These are phyloP conservation scores for Brasilioporus rufonigricans DNA, from an alignment of 768 basidiomycete genomes.

Conservation along the genomic window DNA sequence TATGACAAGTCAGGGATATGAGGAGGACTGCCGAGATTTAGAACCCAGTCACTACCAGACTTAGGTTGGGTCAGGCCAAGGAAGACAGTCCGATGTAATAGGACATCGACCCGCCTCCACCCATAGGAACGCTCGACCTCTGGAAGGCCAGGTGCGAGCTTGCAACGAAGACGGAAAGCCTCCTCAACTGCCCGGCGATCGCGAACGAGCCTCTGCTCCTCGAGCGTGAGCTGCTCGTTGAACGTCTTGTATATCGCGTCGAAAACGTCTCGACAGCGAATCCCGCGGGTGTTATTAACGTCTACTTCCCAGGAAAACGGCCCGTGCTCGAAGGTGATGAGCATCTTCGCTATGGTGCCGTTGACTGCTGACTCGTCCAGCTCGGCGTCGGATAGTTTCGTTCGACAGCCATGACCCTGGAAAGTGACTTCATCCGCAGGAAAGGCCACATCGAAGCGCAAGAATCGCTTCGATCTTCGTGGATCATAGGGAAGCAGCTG, in stretches of 20 bases:
- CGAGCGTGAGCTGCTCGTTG: slow-evolving; percentile 41
- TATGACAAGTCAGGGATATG: slow-evolving; percentile 4
- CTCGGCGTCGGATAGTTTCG: slow-evolving; percentile 37
- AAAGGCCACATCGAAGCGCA: slow-evolving; percentile 53
- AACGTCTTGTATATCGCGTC: slow-evolving; percentile 53
- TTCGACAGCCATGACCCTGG: slow-evolving; percentile 22
- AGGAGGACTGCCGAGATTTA: slow-evolving; percentile 27
- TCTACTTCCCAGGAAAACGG: slow-evolving; percentile 40
- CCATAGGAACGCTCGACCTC: slow-evolving; percentile 45
- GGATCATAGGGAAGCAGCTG: slow-evolving; percentile 43
- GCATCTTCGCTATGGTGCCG: slow-evolving; percentile 45
- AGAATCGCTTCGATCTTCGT: slow-evolving; percentile 32
- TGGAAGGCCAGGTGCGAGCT: slow-evolving; percentile 38
- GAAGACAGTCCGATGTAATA: slow-evolving; percentile 53
- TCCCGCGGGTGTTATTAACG: slow-evolving; percentile 41
- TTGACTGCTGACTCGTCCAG: slow-evolving; percentile 44
- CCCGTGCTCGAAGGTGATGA: slow-evolving; percentile 41
- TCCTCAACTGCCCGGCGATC: slow-evolving; percentile 34
- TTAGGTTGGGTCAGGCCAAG: slow-evolving; percentile 44
- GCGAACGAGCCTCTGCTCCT: slow-evolving; percentile 40
- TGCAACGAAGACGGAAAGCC: slow-evolving; percentile 48
- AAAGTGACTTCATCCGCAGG: slow-evolving; percentile 34
- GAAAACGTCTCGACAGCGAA: slow-evolving; percentile 59
- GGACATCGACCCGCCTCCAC: slow-evolving; percentile 54
- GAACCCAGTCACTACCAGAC: slow-evolving; percentile 34